A percentile compares a stretch with the other conserved stretches of the same genome.
Conservation (phyloP, 495 filamentous ascomycete species). For the Cercophora samala region DNA sequence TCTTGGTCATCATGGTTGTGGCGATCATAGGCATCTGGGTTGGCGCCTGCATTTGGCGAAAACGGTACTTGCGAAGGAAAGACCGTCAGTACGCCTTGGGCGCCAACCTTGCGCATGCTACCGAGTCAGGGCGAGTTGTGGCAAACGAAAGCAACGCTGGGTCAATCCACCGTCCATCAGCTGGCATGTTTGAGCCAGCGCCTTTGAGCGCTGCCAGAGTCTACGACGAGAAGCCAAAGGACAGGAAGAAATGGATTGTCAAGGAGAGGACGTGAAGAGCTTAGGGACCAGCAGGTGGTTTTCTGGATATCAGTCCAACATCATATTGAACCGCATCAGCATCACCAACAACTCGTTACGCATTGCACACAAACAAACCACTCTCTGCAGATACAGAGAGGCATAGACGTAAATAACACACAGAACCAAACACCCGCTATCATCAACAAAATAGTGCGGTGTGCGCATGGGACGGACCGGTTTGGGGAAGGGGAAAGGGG, state of each 20-base stretch:
- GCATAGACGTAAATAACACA: background rate
- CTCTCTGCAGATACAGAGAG: background rate
- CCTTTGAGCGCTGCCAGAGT: conserved; percentile 29
- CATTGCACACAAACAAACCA: background rate
- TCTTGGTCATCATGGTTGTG: conserved; percentile 52
- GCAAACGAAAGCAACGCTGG: conserved; percentile 29
- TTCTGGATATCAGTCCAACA: background rate
- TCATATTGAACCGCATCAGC: background rate
- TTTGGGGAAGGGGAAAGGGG: background rate
- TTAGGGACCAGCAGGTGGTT: background rate
- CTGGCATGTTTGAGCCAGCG: conserved; percentile 36
- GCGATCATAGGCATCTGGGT: conserved; percentile 52
- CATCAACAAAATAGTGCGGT: background rate
- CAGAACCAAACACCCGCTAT: background rate
- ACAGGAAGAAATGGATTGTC: conserved; percentile 43
- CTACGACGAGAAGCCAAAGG: conserved; percentile 33
- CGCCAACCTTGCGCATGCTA: conserved; percentile 31
- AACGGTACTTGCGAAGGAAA: conserved; percentile 50
- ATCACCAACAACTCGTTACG: background rate
- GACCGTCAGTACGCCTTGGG: conserved; percentile 50
- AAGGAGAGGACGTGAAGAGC: conserved; percentile 35
- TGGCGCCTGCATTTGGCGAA: conserved; percentile 51
- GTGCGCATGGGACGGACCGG: background rate
- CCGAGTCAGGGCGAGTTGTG: conserved; percentile 31
- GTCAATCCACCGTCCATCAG: conserved; percentile 29